phyloP scores from a whole-genome alignment of 139 green algal genomes.

The Picochlorum sp. region DNA sequence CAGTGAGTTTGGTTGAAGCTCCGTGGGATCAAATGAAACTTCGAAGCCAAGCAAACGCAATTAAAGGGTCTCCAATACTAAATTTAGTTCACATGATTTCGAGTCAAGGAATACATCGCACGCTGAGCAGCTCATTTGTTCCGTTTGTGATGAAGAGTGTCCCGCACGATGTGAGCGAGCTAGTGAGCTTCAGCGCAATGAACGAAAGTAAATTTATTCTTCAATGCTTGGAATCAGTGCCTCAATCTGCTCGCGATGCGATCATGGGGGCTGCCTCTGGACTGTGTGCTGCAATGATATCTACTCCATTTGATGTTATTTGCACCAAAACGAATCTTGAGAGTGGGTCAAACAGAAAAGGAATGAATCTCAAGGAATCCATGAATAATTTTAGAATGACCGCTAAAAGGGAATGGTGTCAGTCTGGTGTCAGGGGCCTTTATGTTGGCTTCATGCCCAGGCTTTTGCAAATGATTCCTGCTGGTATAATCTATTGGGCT shows the following conservation, averaged over 20 bases:
- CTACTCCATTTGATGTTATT: slow-evolving; percentile 60
- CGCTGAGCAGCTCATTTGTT: slow-evolving; percentile 48
- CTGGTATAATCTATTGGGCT: slow-evolving; percentile 32
- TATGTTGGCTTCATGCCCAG: slow-evolving; percentile 50
- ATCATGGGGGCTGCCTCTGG: slow-evolving; percentile 38
- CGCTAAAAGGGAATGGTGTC: slow-evolving; percentile 19
- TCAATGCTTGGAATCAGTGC: neutral
- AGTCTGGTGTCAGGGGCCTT: slow-evolving; percentile 34
- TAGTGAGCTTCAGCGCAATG: slow-evolving; percentile 36
- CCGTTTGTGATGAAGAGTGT: slow-evolving; percentile 51
- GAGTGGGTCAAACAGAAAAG: neutral
- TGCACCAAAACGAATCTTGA: slow-evolving; percentile 47
- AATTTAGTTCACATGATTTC: slow-evolving; percentile 41
- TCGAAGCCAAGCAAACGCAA: slow-evolving; percentile 29
- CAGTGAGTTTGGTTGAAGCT: slow-evolving; percentile 19
- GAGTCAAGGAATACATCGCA: slow-evolving; percentile 12
- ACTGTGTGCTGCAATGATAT: slow-evolving; percentile 42
- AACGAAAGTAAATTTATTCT: slow-evolving; percentile 7
- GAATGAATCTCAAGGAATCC: neutral
- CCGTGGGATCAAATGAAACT: slow-evolving; percentile 60
- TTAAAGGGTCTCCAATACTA: slow-evolving; percentile 7
- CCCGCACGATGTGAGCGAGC: slow-evolving; percentile 54
- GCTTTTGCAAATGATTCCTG: slow-evolving; percentile 33
- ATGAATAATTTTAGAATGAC: slow-evolving; percentile 23
- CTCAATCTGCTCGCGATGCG: neutral